Evolutionary conservation across 192 early-diverging fungal genomes (phyloP), one percentile per base, ranked within the genome.

Genomic region (Umbelopsis isabellina): DNA sequence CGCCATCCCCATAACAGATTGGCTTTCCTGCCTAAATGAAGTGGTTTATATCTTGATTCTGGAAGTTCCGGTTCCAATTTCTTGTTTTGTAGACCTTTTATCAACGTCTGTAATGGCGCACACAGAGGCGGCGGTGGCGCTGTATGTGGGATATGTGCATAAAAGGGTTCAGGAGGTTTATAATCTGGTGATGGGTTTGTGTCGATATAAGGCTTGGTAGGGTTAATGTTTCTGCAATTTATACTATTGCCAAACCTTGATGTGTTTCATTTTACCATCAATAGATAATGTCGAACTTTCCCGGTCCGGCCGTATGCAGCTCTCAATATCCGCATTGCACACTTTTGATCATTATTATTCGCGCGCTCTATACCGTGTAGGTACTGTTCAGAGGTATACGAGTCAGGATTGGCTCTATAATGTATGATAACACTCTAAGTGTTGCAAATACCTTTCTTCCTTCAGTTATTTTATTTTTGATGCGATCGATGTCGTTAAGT

Each of bases 1-100:
- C 79, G 74, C 49, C 71, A 69, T 12, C n/a, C n/a, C 79, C 79
- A 80, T 22, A 80, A 21, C n/a, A 76, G 44, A 21, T 80, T 80
- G 3, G 74, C 79, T 22, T 75, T 49, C n/a, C 79, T 47, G 8
- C 74, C 74, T 21, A 37, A 37, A 61, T 80, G 79, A 11, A 80
- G 30, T 1, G 79, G 79, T 46, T 80, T 80, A 30, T 69, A 75
- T 1, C 10, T 21, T 7, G 79, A 71, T 9, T 37, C 47, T 11
- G 79, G 79, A 4, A 80, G 30, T 30, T 65, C 41, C 1, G 79
- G 79, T 15, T 75, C 68, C 2, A 73, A 11, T 22, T 65, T 20
- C 22, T 68, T 76, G 4, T 2, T 2, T 13, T 67, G 0, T 13
- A 58, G 10, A 6, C 67, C 35, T 1, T 3, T 5, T 18, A 76